Evolutionary conservation across 768 basidiomycete species (phyloP).

Genomic region (Cyclocybe aegerita): DNA sequence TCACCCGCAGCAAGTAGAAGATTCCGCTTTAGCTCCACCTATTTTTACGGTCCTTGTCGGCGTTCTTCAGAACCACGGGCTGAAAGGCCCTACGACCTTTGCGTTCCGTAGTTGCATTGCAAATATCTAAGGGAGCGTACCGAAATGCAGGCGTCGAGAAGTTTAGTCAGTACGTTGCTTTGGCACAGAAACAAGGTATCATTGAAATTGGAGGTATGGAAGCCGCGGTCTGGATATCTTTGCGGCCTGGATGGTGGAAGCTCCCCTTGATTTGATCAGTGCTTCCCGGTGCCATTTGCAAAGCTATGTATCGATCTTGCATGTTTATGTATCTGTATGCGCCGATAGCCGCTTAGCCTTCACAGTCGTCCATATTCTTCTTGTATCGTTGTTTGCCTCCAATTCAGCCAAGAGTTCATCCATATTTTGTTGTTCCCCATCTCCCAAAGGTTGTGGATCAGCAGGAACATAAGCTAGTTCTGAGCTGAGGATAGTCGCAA

Average conservation of each 20-base stretch:
- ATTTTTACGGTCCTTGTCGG: slow-evolving; percentile 35
- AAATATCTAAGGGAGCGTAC: slow-evolving; percentile 34
- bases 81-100: slow-evolving; percentile 30
- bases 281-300: no score
- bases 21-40: slow-evolving; percentile 5
- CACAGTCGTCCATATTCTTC: slow-evolving; percentile 56
- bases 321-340: not conserved
- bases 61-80: slow-evolving; percentile 27
- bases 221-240: slow-evolving; percentile 36
- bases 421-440: slow-evolving; percentile 40
- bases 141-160: slow-evolving; percentile 36
- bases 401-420: slow-evolving; percentile 48
- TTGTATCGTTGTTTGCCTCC: slow-evolving; percentile 57
- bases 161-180: slow-evolving; percentile 39
- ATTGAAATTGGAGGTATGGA: slow-evolving; percentile 39
- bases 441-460: slow-evolving; percentile 32
- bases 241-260: slow-evolving; percentile 28
- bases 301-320: no score
- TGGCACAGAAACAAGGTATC: slow-evolving; percentile 38
- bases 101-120: slow-evolving; percentile 35
- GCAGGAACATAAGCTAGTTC: slow-evolving; percentile 58
- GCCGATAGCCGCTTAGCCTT: not conserved
- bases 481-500: slow-evolving; percentile 35
- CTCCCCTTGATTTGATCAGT: no score
- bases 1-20: no score